These are phyloP conservation scores for Ailanthus altissimus DNA, from an alignment of 345 rosid species.

Conservation along the genomic window DNA sequence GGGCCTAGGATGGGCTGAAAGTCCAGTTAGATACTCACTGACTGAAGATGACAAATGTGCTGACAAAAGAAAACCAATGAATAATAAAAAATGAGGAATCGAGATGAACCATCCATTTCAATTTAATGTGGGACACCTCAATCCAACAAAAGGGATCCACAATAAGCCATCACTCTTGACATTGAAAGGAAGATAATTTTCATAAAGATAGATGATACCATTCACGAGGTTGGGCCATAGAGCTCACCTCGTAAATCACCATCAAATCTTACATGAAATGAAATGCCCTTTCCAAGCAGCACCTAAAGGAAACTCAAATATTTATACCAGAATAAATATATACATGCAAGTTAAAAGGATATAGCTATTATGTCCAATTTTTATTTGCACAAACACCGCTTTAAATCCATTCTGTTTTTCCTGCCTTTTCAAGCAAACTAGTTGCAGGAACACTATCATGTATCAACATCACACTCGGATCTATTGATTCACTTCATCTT, in stretches of 20 bases:
- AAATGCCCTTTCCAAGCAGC: neutral
- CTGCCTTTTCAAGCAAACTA: conserved; percentile 1
- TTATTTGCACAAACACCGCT: neutral
- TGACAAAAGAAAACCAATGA: neutral
- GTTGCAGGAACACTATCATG: conserved; percentile 7
- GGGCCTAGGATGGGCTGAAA: neutral
- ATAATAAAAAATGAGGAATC: neutral
- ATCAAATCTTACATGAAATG: neutral
- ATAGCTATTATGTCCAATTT: neutral
- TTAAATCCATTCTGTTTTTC: neutral
- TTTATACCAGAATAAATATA: neutral
- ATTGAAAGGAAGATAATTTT: neutral
- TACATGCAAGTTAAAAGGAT: neutral
- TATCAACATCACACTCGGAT: neutral
- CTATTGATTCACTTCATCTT: conserved; percentile 11
- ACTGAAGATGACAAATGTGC: neutral
- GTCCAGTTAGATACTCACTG: neutral
- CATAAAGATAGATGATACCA: neutral
- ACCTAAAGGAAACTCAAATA: neutral
- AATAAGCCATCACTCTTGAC: neutral
- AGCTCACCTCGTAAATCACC: neutral
- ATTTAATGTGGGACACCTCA: neutral
- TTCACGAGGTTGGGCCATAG: neutral
- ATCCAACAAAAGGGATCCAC: neutral
- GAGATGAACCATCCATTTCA: neutral